Conservation (phyloP, 345 rosid genomes). For the Syzygium aromaticum region DNA sequence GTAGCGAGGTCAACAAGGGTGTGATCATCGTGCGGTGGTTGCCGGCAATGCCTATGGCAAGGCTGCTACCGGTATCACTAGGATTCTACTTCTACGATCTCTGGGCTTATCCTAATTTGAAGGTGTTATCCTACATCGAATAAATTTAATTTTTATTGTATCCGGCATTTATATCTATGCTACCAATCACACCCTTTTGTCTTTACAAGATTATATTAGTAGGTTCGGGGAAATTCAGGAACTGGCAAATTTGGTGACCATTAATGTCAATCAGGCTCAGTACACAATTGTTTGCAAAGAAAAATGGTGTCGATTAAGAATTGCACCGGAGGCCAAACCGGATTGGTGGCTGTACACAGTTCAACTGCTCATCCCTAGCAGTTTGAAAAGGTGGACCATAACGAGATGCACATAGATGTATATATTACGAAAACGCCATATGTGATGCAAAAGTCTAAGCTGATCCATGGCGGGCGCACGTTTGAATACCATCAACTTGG, state of each 20-base stretch:
- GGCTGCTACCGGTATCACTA: background rate
- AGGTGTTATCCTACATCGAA: background rate
- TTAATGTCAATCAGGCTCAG: background rate
- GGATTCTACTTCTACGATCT: background rate
- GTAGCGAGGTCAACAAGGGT: background rate
- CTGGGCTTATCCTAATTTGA: background rate
- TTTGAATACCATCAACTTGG: background rate
- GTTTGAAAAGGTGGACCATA: background rate
- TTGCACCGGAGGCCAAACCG: background rate
- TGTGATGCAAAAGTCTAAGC: background rate
- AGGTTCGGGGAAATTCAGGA: background rate
- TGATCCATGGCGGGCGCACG: background rate
- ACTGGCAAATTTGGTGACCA: background rate
- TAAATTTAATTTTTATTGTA: background rate
- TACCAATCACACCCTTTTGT: background rate
- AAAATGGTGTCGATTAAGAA: background rate
- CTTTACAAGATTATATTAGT: background rate
- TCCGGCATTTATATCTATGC: background rate
- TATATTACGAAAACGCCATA: background rate
- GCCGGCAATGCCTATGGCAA: background rate
- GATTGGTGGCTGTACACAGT: background rate
- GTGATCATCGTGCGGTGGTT: background rate
- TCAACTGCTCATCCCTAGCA: background rate
- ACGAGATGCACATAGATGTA: background rate
- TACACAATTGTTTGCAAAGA: background rate